Conservation (phyloP, 768 basidiomycete species). For the Neoboletus subvelutipes region DNA sequence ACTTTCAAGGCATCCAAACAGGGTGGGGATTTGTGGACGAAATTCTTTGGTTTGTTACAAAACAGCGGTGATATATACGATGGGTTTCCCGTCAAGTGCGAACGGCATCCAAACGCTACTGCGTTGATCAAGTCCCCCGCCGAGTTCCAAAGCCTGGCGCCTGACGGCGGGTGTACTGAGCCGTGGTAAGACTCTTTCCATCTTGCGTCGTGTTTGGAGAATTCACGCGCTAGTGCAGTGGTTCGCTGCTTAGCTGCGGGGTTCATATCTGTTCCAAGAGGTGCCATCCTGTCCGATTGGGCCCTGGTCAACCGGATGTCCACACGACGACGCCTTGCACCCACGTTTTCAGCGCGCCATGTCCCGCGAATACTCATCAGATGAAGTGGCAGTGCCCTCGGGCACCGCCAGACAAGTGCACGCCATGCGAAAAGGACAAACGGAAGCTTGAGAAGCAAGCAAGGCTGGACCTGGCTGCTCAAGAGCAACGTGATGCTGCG, state of each 20-base stretch:
- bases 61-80: slow-evolving; percentile 47
- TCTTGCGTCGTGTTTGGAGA: not conserved
- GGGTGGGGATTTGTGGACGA: slow-evolving; percentile 51
- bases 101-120: slow-evolving; percentile 47
- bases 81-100: slow-evolving; percentile 60
- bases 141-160: slow-evolving; percentile 52
- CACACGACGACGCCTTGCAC: slow-evolving; percentile 42
- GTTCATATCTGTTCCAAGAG: slow-evolving; percentile 56
- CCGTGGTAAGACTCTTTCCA: slow-evolving; percentile 48
- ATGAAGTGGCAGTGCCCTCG: slow-evolving; percentile 45
- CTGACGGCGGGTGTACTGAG: slow-evolving; percentile 62
- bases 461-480: slow-evolving; percentile 39
- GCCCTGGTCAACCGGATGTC: slow-evolving; percentile 37
- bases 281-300: slow-evolving; percentile 58
- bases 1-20: slow-evolving; percentile 56
- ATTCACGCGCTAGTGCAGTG: slow-evolving; percentile 35
- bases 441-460: slow-evolving; percentile 41
- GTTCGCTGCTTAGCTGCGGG: slow-evolving; percentile 46
- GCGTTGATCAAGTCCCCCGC: slow-evolving; percentile 39
- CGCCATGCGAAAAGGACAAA: slow-evolving; percentile 45
- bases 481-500: slow-evolving; percentile 47
- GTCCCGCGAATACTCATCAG: slow-evolving; percentile 44
- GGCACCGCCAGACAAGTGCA: slow-evolving; percentile 38
- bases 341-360: slow-evolving; percentile 36
- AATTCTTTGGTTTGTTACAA: slow-evolving; percentile 46